Base-by-base conservation (phyloP, 495 filamentous ascomycete genomes). In the Xylaria palmicola region DNA sequence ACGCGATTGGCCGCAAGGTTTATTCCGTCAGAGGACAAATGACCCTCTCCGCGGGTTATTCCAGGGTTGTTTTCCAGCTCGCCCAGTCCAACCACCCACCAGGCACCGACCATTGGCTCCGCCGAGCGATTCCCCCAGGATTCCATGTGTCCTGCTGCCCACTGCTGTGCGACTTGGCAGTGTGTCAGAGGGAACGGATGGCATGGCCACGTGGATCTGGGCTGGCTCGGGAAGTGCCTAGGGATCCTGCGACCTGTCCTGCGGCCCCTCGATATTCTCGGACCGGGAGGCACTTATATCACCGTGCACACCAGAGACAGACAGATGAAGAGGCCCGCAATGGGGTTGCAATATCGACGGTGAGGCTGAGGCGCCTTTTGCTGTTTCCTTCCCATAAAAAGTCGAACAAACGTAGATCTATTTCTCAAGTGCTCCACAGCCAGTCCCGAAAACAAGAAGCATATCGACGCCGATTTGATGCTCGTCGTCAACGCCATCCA, bases 291-390 rank as follows among this genome's bases (percentile, higher is more conserved):
- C 7, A 34, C 56, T 58, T 34, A 40, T 40, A 40, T 27, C 20
- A 36, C 30, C 32, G 24, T 26, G 9, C 7, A 20, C 15, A 22
- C 15, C 0, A 40, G 12, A 24, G 34, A 48, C 12, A 50, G 24
- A 58, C 30, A 30, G 32, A 17, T 36, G 50, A 24, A 50, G 9
- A 41, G 36, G 49, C 15, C 8, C 29, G 17, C 45, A 10, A 41
- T 51, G n/a, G 20, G 56, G 56, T 59, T 59, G 32, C 56, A 59
- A 59, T 59, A 50, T 41, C 45, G 56, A 50, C 45, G 56, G 45
- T 59, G 57, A 60, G 57, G 48, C 57, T 52, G 57, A 34, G 22
- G 15, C 19, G 17, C 3, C 13, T 36, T 27, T 20, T 13, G 29
- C 20, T 53, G 34, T 37, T 52, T 36, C 29, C 30, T 47, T 20